phyloP scores from a whole-genome alignment of 176 grass and related monocot species.

The Oryza glumipatula region DNA sequence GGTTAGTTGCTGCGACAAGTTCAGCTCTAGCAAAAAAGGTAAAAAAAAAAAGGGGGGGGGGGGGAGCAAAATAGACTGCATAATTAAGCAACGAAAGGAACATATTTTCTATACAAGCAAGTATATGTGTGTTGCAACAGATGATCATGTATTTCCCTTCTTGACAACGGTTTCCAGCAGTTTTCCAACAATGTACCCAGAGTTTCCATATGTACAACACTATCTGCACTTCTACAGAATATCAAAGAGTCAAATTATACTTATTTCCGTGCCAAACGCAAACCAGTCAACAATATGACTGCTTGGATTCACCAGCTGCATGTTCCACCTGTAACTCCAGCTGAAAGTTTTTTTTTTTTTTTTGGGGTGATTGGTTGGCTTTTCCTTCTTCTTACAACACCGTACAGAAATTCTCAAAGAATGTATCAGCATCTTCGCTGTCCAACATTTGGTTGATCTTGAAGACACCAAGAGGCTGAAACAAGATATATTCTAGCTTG shows the following conservation, averaged over 20 bases:
- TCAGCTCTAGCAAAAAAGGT: neutral
- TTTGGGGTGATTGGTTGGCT: neutral
- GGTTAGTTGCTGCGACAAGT: neutral
- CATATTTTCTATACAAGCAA: neutral
- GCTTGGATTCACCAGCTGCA: constrained; percentile 15
- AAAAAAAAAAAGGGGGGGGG: too few species aligned
- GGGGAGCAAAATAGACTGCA: too few species aligned
- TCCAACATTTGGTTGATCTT: constrained; percentile 39
- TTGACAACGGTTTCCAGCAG: constrained; percentile 8
- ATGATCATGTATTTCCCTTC: constrained; percentile 11
- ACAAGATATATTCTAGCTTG: constrained; percentile 20
- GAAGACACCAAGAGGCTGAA: constrained; percentile 31
- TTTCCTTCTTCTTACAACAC: neutral
- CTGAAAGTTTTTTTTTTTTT: constrained; percentile 2
- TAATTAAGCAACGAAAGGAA: too few species aligned
- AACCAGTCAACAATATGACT: constrained; percentile 11
- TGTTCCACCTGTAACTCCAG: neutral
- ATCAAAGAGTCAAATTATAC: neutral
- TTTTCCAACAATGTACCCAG: neutral
- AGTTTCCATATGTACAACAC: neutral
- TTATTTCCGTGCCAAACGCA: neutral
- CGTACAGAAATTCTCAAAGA: constrained; percentile 5
- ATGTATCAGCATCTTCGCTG: constrained; percentile 18
- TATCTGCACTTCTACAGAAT: neutral
- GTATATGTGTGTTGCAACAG: neutral